Conservation (phyloP, 2,329 filamentous ascomycete species). For the Ceratocystiopsis brevicomis region DNA sequence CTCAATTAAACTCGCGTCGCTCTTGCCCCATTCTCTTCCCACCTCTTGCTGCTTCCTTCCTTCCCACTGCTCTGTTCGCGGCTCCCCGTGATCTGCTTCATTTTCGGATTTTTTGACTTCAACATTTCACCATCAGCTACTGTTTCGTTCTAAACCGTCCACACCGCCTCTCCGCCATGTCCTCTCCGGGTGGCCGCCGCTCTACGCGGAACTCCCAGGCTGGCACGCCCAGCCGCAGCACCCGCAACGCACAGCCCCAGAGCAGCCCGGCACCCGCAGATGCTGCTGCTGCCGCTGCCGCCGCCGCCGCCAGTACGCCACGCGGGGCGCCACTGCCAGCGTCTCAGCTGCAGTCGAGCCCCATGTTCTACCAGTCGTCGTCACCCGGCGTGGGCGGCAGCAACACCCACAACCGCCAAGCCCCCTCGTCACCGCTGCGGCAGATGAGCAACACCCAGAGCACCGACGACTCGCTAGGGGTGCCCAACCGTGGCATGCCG, state of each 20-base stretch:
- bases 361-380: constrained; percentile 52
- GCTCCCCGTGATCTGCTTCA: no score
- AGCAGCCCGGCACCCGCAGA: constrained; percentile 15
- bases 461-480: constrained; percentile 15
- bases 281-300: not conserved
- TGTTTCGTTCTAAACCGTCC: no score
- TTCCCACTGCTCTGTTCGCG: no score
- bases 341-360: constrained; percentile 51
- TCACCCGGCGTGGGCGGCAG: constrained; percentile 1
- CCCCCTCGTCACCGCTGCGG: constrained; percentile 31
- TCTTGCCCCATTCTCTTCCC: no score
- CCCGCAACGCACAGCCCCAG: constrained; percentile 2
- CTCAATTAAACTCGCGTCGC: constrained; percentile 9
- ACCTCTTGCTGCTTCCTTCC: not conserved
- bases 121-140: not conserved
- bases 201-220: constrained; percentile 36
- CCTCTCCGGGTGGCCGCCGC: constrained; percentile 32
- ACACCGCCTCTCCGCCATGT: constrained; percentile 25
- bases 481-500: constrained; percentile 12
- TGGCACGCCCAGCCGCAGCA: constrained; percentile 23
- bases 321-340: not conserved
- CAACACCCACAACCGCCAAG: no score
- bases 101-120: not conserved
- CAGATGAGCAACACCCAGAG: constrained; percentile 39
- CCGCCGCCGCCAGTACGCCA: not conserved